A percentile compares a stretch with the other conserved stretches of the same genome.
phyloP scores from a whole-genome alignment of 2,329 filamentous ascomycete genomes.

The Stagonosporopsis vannaccii region DNA sequence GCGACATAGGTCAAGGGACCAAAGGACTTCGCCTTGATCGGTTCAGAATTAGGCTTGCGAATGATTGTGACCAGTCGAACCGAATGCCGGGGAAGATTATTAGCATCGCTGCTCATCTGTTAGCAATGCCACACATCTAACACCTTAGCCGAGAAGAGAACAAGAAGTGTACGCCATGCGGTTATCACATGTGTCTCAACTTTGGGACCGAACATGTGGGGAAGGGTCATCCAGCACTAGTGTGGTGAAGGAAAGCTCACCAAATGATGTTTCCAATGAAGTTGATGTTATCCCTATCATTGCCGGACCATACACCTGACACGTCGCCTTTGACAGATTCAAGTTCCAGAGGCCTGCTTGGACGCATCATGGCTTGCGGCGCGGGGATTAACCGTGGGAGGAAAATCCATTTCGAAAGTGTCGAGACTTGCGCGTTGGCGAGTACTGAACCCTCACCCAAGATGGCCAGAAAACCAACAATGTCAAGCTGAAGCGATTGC shows the following conservation, averaged over 20 bases:
- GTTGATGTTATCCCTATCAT: constrained; percentile 55
- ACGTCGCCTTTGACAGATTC: constrained; percentile 52
- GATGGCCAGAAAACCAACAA: constrained; percentile 64
- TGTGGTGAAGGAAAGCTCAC: constrained; percentile 28
- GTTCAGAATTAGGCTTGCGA: constrained; percentile 32
- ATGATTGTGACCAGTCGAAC: constrained; percentile 52
- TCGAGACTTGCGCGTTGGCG: constrained; percentile 59
- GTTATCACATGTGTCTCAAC: background rate
- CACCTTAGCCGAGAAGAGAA: background rate
- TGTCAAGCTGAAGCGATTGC: constrained; percentile 59
- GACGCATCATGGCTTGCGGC: constrained; percentile 58
- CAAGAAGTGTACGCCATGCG: background rate
- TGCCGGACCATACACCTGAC: constrained; percentile 57
- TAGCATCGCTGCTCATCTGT: constrained; percentile 38
- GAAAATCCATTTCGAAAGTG: constrained; percentile 58
- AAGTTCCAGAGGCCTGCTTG: constrained; percentile 53
- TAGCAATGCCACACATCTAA: background rate
- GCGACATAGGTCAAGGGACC: constrained; percentile 57
- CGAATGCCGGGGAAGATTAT: constrained; percentile 47
- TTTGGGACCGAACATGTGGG: constrained; percentile 8
- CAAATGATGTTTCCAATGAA: constrained; percentile 59
- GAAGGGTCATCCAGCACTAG: constrained; percentile 9
- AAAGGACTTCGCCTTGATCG: constrained; percentile 52
- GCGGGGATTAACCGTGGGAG: constrained; percentile 60
- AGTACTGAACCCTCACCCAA: constrained; percentile 60